These are phyloP conservation scores for Tetrahymena thermophila DNA, from an alignment of 73 alveolate species.

Conservation along the genomic window DNA sequence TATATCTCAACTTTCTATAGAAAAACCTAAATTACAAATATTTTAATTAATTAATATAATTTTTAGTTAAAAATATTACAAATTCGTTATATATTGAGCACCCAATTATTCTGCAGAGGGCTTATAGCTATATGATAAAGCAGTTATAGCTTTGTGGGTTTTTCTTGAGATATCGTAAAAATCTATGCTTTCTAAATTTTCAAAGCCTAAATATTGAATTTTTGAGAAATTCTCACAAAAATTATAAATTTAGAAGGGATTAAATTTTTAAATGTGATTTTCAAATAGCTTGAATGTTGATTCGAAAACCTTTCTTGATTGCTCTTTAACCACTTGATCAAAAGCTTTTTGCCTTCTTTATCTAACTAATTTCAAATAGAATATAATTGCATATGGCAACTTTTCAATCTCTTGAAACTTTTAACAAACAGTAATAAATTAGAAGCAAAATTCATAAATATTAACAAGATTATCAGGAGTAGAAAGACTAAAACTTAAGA, in stretches of 20 bases:
- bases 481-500: neutral
- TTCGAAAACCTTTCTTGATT: neutral
- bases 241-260: constrained; percentile 4
- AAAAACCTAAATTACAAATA: neutral
- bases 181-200: neutral
- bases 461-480: neutral
- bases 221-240: constrained; percentile 10
- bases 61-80: neutral
- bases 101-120: neutral
- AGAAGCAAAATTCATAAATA: neutral
- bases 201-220: constrained; percentile 23
- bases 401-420: neutral
- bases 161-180: constrained; percentile 1
- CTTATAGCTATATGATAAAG: neutral
- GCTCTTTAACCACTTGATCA: neutral
- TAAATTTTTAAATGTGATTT: constrained; percentile 9
- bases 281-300: constrained; percentile 7
- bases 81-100: neutral
- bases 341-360: neutral
- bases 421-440: neutral
- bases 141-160: constrained; percentile 2
- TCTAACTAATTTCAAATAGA: neutral
- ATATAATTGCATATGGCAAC: neutral
- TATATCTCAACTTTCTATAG: constrained; percentile 19
- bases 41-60: neutral